Evolutionary conservation across 1,284 basidiomycete genomes (phyloP).

Genomic region (Cystobasidium pallidum): DNA sequence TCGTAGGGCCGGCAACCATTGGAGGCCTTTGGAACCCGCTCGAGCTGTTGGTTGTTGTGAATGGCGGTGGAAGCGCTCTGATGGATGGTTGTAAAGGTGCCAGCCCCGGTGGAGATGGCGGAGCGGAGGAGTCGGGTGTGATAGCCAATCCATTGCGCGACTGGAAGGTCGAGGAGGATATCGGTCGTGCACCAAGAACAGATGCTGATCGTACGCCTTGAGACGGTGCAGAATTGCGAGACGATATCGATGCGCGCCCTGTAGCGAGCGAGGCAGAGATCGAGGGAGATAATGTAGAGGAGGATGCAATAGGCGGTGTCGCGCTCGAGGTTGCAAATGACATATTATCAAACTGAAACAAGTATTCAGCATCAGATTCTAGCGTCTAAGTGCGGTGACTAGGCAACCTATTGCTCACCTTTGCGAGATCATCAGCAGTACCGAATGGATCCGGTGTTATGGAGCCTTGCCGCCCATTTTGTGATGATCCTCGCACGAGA

Average conservation of each 20-base stretch:
- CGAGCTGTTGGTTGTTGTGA: not conserved
- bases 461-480: conserved; percentile 39
- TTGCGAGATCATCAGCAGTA: conserved; percentile 46
- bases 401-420: conserved; percentile 41
- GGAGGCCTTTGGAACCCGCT: not conserved
- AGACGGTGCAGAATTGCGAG: not conserved
- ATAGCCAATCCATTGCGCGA: conserved; percentile 29
- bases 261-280: not conserved
- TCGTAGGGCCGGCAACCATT: not conserved
- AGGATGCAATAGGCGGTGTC: conserved; percentile 31
- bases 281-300: conserved; percentile 10
- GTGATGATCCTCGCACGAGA: conserved; percentile 47
- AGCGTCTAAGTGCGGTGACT: not conserved
- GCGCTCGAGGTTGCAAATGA: not conserved
- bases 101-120: conserved; percentile 21
- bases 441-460: conserved; percentile 47
- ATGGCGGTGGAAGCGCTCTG: conserved; percentile 7
- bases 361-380: not conserved
- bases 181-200: conserved; percentile 34
- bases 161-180: conserved; percentile 28
- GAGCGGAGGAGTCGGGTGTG: conserved; percentile 35
- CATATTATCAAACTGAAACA: conserved; percentile 35
- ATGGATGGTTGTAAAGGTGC: not conserved
- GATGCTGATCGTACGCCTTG: conserved; percentile 17
- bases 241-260: not conserved